Evolutionary conservation across 2,329 filamentous ascomycete genomes (phyloP), one percentile per base, ranked within the genome.

Genomic region (Fusarium clavum): DNA sequence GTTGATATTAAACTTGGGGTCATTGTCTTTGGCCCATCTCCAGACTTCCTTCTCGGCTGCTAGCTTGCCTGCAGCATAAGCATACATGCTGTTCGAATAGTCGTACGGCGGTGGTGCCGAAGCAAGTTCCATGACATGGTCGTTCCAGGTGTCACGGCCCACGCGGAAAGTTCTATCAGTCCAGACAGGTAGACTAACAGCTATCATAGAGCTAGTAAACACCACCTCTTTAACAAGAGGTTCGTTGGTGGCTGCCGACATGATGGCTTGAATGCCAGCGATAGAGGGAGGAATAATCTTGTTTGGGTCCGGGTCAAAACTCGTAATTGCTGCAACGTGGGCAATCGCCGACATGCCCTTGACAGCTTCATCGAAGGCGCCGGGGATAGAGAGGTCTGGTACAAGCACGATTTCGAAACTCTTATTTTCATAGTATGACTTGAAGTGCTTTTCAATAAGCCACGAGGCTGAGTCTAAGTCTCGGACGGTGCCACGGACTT

Each of bases 401-500:
- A 66, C 34, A 14, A 70, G 27, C 1, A 72, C 56, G 22, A 69
- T 67, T 20, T 72, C 3, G 8, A 66, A 30, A 1, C 64, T 67
- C 1, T 47, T 24, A 13, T 61, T 34, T 8, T 47, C 67, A 12
- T 56, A 60, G 2, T 48, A 55, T 3, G 44, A 27, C 27, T 68
- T 34, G 10, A 47, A 46, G 0, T 59, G 43, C 7, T 69, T 64
- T 3, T 73, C 12, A 0, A 72, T 22, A 3, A 73, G 56, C 70
- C 69, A 72, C 18, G 63, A 49, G 4, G 52, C 53, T 10, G 57
- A 65, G 10, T 49, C 18, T 6, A 72, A 30, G 18, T 66, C 34
- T 8, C 67, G 49, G 8, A 69, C 69, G 13, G 67, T 66, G 7
- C 69, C 69, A 2, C 69, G 67, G 3, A 73, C 70, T 29, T 72